Conservation (phyloP, 345 rosid genomes). For the Bruguiera parviflora region DNA sequence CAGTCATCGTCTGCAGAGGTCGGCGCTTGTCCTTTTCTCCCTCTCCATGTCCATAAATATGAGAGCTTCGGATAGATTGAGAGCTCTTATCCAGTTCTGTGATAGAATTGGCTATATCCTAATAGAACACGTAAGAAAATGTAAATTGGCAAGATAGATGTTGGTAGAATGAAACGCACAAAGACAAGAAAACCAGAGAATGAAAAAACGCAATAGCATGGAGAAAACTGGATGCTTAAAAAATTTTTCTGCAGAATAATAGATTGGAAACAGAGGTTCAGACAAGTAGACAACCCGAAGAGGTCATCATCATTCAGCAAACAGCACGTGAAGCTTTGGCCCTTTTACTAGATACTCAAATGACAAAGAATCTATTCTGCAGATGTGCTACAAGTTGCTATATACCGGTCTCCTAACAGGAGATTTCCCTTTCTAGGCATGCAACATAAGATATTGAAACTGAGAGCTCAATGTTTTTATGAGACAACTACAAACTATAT, state of each 20-base stretch:
- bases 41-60: conserved; percentile 34
- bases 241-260: neutral
- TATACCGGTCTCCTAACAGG: too few relatives aligned
- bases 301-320: too few relatives aligned
- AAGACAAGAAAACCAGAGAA: neutral
- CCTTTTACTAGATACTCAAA: too few relatives aligned
- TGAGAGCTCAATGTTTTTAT: neutral
- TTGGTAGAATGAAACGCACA: conserved; percentile 12
- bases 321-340: too few relatives aligned
- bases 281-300: neutral
- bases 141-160: neutral
- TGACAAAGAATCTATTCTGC: too few relatives aligned
- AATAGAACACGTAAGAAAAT: neutral
- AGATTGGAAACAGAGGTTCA: neutral
- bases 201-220: neutral
- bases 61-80: conserved; percentile 13
- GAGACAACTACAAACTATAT: neutral
- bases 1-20: conserved; percentile 36
- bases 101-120: conserved; percentile 45
- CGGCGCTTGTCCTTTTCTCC: conserved; percentile 47
- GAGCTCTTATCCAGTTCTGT: conserved; percentile 38
- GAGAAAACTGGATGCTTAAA: neutral
- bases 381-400: too few relatives aligned
- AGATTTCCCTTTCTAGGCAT: too few relatives aligned
- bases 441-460: too few relatives aligned